Evolutionary conservation across 1,284 basidiomycete genomes (phyloP), one percentile per base, ranked within the genome.

Genomic region (Sanghuangporus sanghuang): DNA sequence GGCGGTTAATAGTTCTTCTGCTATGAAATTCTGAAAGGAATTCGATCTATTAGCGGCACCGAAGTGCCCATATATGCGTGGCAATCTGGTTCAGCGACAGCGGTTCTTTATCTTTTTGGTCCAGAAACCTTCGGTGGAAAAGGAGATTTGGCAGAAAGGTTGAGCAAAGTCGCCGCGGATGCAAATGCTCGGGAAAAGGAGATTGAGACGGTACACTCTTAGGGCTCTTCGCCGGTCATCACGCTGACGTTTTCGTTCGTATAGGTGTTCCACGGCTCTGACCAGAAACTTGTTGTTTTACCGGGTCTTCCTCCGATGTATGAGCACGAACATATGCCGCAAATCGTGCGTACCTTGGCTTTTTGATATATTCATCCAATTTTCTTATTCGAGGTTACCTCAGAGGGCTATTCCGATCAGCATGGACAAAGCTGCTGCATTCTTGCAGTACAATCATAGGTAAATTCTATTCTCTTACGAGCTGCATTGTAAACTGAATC

Each of bases 251-350:
- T 32, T 57, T 12, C 39, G 11, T 57, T 18, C 6, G 39, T 27
- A 11, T 49, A 64, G 59, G 50, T 64, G 14, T 48, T 49, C 32
- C 18, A 36, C 6, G 50, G 48, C n/a, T 18, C n/a, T 27, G 59
- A 50, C 3, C 58, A 44, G 3, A 21, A 61, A 12, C 48, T 64
- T 6, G 16, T 64, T 36, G 54, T 50, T 46, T 14, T 60, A 6
- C 58, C 59, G 2, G 63, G 63, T 14, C 53, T 64, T 23, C 58
- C 54, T 6, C 63, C 59, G 21, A 64, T 64, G 64, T 58, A 64
- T 54, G 59, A 64, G 27, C 61, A 64, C 39, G 64, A 64, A 18
- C 39, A 55, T 42, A 2, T n/a, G 2, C 54, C 64, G 6, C 64
- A 64, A 35, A 50, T 57, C n/a, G 64, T 64, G 49, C 18, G 58